Evolutionary conservation across 2,329 filamentous ascomycete genomes (phyloP), one percentile per base, ranked within the genome.

Genomic region (Fusarium staphyleae): DNA sequence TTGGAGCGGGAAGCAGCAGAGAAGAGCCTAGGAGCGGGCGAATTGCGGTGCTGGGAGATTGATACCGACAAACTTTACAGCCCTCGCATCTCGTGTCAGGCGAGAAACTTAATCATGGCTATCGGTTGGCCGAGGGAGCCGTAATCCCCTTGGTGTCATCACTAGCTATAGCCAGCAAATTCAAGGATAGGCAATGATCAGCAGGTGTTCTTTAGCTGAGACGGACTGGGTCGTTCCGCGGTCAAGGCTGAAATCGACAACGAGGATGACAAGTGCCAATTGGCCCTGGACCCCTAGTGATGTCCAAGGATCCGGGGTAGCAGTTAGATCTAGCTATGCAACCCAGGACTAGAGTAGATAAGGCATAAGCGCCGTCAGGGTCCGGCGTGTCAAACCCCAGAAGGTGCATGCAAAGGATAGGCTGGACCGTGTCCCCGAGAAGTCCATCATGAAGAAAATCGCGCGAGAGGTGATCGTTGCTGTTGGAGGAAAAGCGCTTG

Each of bases 361-460:
- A 18, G 49, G 35, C 24, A 33, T 44, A 30, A 26, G 10, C 11
- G 6, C 16, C 12, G 36, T 19, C 29, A 52, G 29, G 47, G 47
- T 40, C 35, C 47, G 42, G 14, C 53, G 41, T 26, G 22, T 54
- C 22, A 44, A 24, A 24, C 55, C 37, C 55, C 42, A 43, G 26
- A 19, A 55, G 22, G 45, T 42, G 50, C 44, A n/a, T n/a, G n/a
- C n/a, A n/a, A n/a, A n/a, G n/a, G n/a, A n/a, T n/a, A n/a, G n/a
- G n/a, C n/a, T n/a, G n/a, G n/a, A n/a, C n/a, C n/a, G n/a, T n/a
- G n/a, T n/a, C n/a, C n/a, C n/a, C n/a, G n/a, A n/a, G n/a, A n/a
- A n/a, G n/a, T n/a, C n/a, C n/a, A n/a, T n/a, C n/a, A n/a, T n/a
- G 51, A 32, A 30, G 24, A 54, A 59, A 60, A 57, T 52, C 45